Conservation (phyloP, 768 basidiomycete species). For the Suillus clintonianus region DNA sequence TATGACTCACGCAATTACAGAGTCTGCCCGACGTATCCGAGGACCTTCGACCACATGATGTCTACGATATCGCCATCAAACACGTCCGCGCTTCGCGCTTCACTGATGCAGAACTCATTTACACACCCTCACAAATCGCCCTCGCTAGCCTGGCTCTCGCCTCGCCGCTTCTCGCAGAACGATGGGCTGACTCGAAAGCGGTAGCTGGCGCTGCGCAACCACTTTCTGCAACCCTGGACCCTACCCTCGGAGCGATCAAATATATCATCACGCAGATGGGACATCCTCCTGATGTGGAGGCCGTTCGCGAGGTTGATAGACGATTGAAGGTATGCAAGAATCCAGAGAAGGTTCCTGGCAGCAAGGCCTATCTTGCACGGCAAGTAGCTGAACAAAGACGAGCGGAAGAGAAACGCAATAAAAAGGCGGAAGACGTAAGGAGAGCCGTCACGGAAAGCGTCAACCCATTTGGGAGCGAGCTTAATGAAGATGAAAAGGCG, state of each 20-base stretch:
- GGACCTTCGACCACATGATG: slow-evolving; percentile 47
- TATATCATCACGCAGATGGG: slow-evolving; percentile 54
- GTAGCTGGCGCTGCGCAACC: slow-evolving; percentile 7
- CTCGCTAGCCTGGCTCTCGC: slow-evolving; percentile 74
- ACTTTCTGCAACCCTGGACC: slow-evolving; percentile 24
- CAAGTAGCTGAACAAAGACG: slow-evolving; percentile 71
- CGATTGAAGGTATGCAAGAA: slow-evolving; percentile 89
- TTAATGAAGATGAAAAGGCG: slow-evolving; percentile 37
- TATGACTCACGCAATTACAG: slow-evolving; percentile 38
- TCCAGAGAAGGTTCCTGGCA: slow-evolving; percentile 94
- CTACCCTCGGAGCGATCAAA: slow-evolving; percentile 49
- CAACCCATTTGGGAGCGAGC: slow-evolving; percentile 72
- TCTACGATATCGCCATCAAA: slow-evolving; percentile 67
- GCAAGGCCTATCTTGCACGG: slow-evolving; percentile 72
- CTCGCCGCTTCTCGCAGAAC: slow-evolving; percentile 55
- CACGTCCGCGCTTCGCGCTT: slow-evolving; percentile 79
- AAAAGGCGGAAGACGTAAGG: slow-evolving; percentile 54
- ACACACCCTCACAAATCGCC: slow-evolving; percentile 92
- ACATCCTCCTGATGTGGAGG: slow-evolving; percentile 72
- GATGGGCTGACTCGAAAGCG: slow-evolving; percentile 58
- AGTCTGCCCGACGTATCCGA: slow-evolving; percentile 53
- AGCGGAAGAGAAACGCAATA: slow-evolving; percentile 67
- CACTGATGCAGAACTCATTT: slow-evolving; percentile 90
- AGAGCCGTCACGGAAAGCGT: slow-evolving; percentile 44
- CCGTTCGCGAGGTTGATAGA: slow-evolving; percentile 87